Percentiles rank a stretch among this genome's conserved stretches.
Conservation (phyloP, 2,329 filamentous ascomycete species). For the Exophiala sp. region DNA sequence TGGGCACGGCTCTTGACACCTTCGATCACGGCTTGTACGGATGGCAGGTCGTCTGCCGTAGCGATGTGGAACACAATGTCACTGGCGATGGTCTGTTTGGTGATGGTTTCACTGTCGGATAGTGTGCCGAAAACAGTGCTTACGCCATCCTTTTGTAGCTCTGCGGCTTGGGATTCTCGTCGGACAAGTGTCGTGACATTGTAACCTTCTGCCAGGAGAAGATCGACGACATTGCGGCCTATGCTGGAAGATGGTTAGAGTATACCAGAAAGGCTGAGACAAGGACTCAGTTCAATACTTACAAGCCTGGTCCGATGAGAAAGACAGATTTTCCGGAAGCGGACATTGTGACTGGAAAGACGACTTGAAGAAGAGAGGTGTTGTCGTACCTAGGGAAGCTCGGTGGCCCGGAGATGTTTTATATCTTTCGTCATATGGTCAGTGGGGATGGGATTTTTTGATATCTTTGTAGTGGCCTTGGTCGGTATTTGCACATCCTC, state of each 20-base stretch:
- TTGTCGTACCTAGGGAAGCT: neutral
- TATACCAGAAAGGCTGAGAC: neutral
- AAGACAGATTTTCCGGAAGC: constrained; percentile 22
- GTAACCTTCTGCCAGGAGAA: constrained; percentile 43
- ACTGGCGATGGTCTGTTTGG: constrained; percentile 34
- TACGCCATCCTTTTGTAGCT: constrained; percentile 34
- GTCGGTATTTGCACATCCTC: too few species aligned
- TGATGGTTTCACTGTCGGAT: constrained; percentile 40
- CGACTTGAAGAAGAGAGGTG: neutral
- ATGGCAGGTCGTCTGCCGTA: constrained; percentile 48
- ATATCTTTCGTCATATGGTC: too few species aligned
- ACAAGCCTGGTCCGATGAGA: constrained; percentile 25
- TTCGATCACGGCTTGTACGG: constrained; percentile 44
- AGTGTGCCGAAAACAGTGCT: constrained; percentile 42
- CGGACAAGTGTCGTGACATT: constrained; percentile 37
- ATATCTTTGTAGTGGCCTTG: too few species aligned
- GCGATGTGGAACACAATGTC: constrained; percentile 51
- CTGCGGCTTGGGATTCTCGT: constrained; percentile 15
- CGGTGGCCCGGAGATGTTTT: neutral
- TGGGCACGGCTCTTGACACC: constrained; percentile 41
- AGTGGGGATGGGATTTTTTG: too few species aligned
- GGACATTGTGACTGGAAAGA: neutral
- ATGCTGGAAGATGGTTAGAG: constrained; percentile 23
- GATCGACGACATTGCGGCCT: constrained; percentile 46
- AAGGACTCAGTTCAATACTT: neutral